Conservation (phyloP, 768 basidiomycete species). For the Sarcomyxa edulis region DNA sequence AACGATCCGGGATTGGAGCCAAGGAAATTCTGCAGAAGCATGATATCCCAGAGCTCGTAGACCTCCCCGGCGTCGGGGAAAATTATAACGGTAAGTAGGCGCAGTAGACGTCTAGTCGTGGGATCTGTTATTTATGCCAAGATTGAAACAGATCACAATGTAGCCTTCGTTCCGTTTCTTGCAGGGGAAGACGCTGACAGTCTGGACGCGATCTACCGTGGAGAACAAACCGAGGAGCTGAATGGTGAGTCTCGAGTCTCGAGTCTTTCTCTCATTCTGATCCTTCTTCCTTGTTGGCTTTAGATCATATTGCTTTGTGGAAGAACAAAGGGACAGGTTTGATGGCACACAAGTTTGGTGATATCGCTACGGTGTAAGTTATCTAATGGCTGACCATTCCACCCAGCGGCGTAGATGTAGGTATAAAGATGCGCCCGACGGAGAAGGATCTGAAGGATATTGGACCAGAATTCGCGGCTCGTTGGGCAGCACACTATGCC, state of each 20-base stretch:
- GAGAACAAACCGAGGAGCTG: constrained; percentile 28
- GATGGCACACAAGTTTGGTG: constrained; percentile 53
- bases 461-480: constrained; percentile 38
- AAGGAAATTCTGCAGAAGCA: constrained; percentile 37
- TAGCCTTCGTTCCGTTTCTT: constrained; percentile 31
- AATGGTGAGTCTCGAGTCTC: constrained; percentile 31
- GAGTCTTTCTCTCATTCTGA: constrained; percentile 1
- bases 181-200: constrained; percentile 42
- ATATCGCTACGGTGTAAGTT: too few species aligned
- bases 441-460: constrained; percentile 42
- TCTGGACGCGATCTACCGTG: constrained; percentile 41
- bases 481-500: constrained; percentile 48
- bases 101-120: too few species aligned
- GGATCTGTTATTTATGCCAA: too few species aligned
- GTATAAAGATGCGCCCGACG: constrained; percentile 51
- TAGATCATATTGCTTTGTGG: constrained; percentile 23
- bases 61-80: constrained; percentile 76
- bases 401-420: constrained; percentile 51
- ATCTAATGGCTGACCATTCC: too few species aligned
- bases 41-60: constrained; percentile 44
- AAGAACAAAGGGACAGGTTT: constrained; percentile 34
- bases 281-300: constrained; percentile 8
- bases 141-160: constrained; percentile 38
- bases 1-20: constrained; percentile 68
- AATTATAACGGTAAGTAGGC: constrained; percentile 51